Evolutionary conservation across 805 yeast genomes (phyloP), one percentile per base, ranked within the genome.

Genomic region (Metschnikowia rubicola): DNA sequence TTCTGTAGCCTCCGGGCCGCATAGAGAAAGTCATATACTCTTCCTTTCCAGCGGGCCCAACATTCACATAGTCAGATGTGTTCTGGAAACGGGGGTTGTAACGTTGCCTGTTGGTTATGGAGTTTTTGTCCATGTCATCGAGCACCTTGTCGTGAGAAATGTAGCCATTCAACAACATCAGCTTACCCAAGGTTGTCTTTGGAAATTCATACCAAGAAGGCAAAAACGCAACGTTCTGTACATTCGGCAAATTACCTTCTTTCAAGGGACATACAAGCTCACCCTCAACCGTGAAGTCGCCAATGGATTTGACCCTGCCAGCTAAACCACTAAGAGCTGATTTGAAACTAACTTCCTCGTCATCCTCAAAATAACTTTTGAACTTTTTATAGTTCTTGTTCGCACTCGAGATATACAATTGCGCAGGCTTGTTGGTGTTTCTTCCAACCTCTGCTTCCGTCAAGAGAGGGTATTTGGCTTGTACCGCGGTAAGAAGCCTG

Each of bases 131-230:
- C 40, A 83, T 84, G 35, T 78, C 79, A 4, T 81, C 80, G 39
- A 92, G 69, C 8, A 83, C 83, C 15, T 74, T 73, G 32, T 68
- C 67, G 49, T 82, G 84, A 5, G 89, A 77, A 50, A 81, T 80
- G 59, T 73, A 88, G 0, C 97, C 97, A 39, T 83, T 86, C 53
- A 92, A 65, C 19, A 92, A 70, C 86, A 94, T 86, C 1, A 96
- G 85, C 62, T 92, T 94, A 30, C 89, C 84, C 11, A 66, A 73
- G 34, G 69, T 70, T 49, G 76, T 71, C 2, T 73, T 67, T 3
- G 96, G 92, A 77, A 84, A 77, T 37, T 71, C 61, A 59, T 84
- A 92, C 40, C 71, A 71, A 2, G 80, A 67, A 47, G 63, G 68
- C 37, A 75, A 58, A 55, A 64, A 81, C 9, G 64, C 68, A 11